phyloP scores from a whole-genome alignment of 352 stramenopile species.

The Paralagenidium karlingii region DNA sequence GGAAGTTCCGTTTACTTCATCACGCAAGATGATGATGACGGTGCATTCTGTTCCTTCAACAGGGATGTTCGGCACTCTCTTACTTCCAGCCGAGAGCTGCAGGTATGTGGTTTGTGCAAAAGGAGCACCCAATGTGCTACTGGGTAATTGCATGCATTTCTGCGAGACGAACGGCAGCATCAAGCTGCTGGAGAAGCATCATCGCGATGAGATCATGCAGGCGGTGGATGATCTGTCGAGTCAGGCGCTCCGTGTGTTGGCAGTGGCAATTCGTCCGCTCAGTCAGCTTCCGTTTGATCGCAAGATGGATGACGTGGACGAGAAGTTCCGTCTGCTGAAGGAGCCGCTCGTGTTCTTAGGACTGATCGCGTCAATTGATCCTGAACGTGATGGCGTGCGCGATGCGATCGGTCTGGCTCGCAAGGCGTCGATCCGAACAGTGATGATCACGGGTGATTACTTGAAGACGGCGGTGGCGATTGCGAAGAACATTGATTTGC shows the following conservation, averaged over 20 bases:
- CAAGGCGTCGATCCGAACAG: constrained; percentile 41
- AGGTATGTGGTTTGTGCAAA: constrained; percentile 47
- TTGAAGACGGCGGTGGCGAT: constrained; percentile 92
- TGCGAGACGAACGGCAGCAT: constrained; percentile 36
- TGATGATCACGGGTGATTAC: constrained; percentile 95
- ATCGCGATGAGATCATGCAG: constrained; percentile 36
- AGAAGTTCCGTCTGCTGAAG: constrained; percentile 47
- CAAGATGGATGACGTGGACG: constrained; percentile 42
- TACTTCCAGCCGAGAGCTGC: constrained; percentile 16
- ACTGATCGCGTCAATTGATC: constrained; percentile 88
- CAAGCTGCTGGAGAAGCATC: constrained; percentile 16
- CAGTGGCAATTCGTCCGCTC: constrained; percentile 76
- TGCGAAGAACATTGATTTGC: constrained; percentile 86
- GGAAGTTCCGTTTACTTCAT: constrained; percentile 92
- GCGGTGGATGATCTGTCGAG: constrained; percentile 56
- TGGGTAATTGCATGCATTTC: constrained; percentile 46
- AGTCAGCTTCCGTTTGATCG: constrained; percentile 22
- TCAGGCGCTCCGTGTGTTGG: constrained; percentile 78
- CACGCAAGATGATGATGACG: constrained; percentile 91
- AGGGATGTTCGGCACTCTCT: constrained; percentile 24
- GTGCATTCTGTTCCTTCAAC: constrained; percentile 21
- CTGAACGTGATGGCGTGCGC: constrained; percentile 42
- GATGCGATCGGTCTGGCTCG: constrained; percentile 36
- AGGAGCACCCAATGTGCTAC: constrained; percentile 56
- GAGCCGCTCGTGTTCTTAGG: constrained; percentile 86